A percentile compares a stretch with the other conserved stretches of the same genome.
Conservation (phyloP, 192 early-diverging fungal genomes). For the Fimicolochytrium jonesii region DNA sequence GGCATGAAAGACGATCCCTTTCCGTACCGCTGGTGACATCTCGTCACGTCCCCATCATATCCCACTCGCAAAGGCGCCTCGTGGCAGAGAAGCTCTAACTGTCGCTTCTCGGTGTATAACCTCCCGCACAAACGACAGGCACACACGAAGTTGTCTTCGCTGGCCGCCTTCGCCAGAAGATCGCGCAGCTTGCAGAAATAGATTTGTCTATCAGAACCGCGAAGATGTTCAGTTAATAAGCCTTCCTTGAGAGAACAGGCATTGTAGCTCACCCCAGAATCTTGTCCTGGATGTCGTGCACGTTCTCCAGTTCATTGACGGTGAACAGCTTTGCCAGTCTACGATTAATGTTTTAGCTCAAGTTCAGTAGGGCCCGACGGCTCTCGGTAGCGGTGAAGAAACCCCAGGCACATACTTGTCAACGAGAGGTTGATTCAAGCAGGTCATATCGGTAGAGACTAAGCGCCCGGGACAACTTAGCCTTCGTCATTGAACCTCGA, state of each 20-base stretch:
- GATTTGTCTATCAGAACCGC: conserved; percentile 27
- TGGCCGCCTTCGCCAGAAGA: conserved; percentile 1
- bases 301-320: conserved; percentile 24
- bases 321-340: conserved; percentile 37
- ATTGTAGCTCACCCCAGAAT: conserved; percentile 20
- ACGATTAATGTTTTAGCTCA: background rate
- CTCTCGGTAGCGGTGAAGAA: background rate
- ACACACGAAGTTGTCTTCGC: conserved; percentile 1
- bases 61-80: conserved; percentile 9
- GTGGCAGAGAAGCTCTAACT: conserved; percentile 10
- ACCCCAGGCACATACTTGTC: conserved; percentile 23
- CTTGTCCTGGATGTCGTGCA: conserved; percentile 42
- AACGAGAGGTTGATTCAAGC: conserved; percentile 33
- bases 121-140: conserved; percentile 14
- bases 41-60: conserved; percentile 16
- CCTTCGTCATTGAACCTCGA: background rate
- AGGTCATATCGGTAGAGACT: conserved; percentile 48
- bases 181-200: conserved; percentile 28
- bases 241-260: background rate
- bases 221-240: background rate
- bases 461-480: background rate
- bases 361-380: no score
- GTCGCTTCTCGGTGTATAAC: conserved; percentile 11
- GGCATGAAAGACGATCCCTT: background rate
- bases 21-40: conserved; percentile 18